Evolutionary conservation across 2,329 filamentous ascomycete genomes (phyloP).

Genomic region (Lasiodiplodia gonubiensis): DNA sequence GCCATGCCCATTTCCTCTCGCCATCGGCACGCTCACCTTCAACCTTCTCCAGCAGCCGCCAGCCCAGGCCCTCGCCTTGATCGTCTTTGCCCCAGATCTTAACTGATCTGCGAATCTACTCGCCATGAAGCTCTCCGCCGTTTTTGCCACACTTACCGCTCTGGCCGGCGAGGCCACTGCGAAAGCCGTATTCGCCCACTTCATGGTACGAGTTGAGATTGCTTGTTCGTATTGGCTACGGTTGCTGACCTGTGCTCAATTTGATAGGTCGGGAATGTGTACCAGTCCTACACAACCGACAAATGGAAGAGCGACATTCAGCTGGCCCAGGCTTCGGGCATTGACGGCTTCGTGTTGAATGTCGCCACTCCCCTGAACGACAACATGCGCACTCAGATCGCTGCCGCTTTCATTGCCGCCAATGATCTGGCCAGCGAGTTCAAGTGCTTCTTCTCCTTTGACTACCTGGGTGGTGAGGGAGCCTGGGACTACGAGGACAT

Average conservation of each 20-base stretch:
- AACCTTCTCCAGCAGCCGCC: background rate
- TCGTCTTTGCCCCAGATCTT: background rate
- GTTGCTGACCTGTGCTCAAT: background rate
- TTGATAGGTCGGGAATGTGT: conserved; percentile 39
- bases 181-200: conserved; percentile 26
- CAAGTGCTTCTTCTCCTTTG: conserved; percentile 52
- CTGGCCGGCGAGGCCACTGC: conserved; percentile 9
- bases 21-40: conserved; percentile 11
- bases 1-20: background rate
- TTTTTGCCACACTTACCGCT: conserved; percentile 23
- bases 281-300: conserved; percentile 27
- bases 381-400: conserved; percentile 29
- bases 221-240: background rate
- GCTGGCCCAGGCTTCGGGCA: conserved; percentile 44
- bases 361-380: conserved; percentile 31
- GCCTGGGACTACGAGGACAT: conserved; percentile 29
- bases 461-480: conserved; percentile 37
- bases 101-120: background rate
- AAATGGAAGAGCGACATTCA: conserved; percentile 45
- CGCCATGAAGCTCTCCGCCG: conserved; percentile 11
- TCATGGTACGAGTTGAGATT: conserved; percentile 15
- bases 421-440: conserved; percentile 38
- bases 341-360: conserved; percentile 52
- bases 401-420: conserved; percentile 39
- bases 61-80: background rate